Percentiles rank a stretch among this genome's conserved stretches.
Conservation (phyloP, 257 asterid genomes). For the Ilex asprella region DNA sequence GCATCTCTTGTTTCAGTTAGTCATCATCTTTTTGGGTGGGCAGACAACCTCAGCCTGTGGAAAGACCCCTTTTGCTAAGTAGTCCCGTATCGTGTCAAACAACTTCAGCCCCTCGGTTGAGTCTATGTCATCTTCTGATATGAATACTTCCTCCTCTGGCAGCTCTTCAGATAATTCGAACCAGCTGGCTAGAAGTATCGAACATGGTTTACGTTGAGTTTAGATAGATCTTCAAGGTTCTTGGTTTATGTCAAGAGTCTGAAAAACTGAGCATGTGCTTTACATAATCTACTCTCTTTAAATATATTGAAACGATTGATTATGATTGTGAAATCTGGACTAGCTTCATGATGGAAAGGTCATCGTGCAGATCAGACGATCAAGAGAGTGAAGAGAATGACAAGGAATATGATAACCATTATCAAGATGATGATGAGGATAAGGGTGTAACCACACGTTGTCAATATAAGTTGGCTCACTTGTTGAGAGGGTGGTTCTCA, state of each 20-base stretch:
- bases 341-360: slow-evolving; percentile 7
- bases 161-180: too few relatives aligned
- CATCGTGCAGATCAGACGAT: slow-evolving; percentile 20
- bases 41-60: too few relatives aligned
- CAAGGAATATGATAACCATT: slow-evolving; percentile 17
- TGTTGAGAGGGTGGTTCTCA: slow-evolving; percentile 51
- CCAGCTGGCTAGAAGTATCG: too few relatives aligned
- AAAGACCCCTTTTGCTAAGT: too few relatives aligned
- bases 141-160: too few relatives aligned
- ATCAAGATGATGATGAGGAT: slow-evolving; percentile 18
- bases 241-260: neutral
- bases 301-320: neutral
- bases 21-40: too few relatives aligned
- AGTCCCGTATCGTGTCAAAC: too few relatives aligned
- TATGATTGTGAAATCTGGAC: neutral
- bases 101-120: too few relatives aligned
- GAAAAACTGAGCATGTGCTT: neutral
- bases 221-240: too few relatives aligned
- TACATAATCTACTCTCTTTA: neutral
- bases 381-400: slow-evolving; percentile 12
- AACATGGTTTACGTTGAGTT: too few relatives aligned
- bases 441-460: slow-evolving; percentile 16
- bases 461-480: slow-evolving; percentile 28
- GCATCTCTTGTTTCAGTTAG: too few relatives aligned
- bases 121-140: too few relatives aligned